phyloP scores from a whole-genome alignment of 148 eudicot genomes.

The Diospyros lotus region DNA sequence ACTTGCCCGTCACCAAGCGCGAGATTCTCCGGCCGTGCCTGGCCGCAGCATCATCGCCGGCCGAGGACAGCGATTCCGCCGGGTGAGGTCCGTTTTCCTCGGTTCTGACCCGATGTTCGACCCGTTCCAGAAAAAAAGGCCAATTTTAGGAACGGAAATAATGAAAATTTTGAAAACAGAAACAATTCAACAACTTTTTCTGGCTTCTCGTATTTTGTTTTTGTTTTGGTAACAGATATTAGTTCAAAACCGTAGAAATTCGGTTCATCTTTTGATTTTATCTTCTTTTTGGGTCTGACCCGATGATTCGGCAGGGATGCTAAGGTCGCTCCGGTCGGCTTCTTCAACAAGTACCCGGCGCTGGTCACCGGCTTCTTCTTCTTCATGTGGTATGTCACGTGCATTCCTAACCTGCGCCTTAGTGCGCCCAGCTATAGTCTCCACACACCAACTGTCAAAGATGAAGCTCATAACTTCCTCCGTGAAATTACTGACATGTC shows the following conservation, averaged over 20 bases:
- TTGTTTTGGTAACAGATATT: no score
- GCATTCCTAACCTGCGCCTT: background rate
- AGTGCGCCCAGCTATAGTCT: background rate
- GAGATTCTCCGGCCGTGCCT: slow-evolving; percentile 56
- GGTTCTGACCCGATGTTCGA: slow-evolving; percentile 14
- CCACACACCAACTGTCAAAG: background rate
- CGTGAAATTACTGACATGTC: slow-evolving; percentile 14
- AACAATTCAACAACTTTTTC: no score
- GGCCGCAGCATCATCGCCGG: slow-evolving; percentile 63
- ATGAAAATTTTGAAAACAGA: no score
- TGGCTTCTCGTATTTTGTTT: no score
- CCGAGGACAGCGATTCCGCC: slow-evolving; percentile 59
- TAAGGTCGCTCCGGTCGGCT: slow-evolving; percentile 64
- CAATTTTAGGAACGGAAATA: slow-evolving; percentile 3
- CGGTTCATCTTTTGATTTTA: background rate
- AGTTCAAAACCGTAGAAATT: no score
- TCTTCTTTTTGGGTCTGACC: background rate
- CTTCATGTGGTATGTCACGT: slow-evolving; percentile 86
- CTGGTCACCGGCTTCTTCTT: slow-evolving; percentile 89
- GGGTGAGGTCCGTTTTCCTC: slow-evolving; percentile 90
- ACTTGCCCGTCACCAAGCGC: slow-evolving; percentile 21
- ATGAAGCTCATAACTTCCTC: background rate
- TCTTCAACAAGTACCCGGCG: slow-evolving; percentile 71
- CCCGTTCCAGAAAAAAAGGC: slow-evolving; percentile 12
- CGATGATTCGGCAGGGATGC: slow-evolving; percentile 44